Evolutionary conservation across 352 stramenopile genomes (phyloP), one percentile per base, ranked within the genome.

Genomic region (Phytopythium montanum): DNA sequence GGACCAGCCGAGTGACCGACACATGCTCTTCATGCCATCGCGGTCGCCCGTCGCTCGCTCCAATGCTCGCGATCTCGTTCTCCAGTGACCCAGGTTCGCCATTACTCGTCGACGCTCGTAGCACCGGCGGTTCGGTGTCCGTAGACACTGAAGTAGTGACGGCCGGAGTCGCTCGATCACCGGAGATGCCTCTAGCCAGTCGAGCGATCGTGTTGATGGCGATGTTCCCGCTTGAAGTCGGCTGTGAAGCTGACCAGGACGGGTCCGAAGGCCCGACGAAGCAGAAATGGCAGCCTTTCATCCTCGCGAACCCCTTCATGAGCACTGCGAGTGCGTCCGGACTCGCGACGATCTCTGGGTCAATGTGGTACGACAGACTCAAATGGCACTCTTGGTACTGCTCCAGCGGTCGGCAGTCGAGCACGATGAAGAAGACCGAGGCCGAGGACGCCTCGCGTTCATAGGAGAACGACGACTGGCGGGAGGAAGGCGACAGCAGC

Each of bases 271-370:
- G 82, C 3, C 87, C 87, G 49, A 96, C 81, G 56, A 96, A 94
- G 57, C 87, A 96, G 63, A 96, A 96, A 51, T 96, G 87, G 49
- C 84, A 94, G 1, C 87, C 85, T 76, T 96, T 95, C 85, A 96
- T 96, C 5, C 76, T 69, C 28, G 69, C 70, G 39, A 96, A 94
- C 0, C 83, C 85, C 49, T 94, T 88, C 62, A 96, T 77, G 12
- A 96, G 70, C 29, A 81, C 73, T 21, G 81, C 73, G 18, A 96
- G 62, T 10, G 75, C 84, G 50, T 95, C 85, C 5, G 87, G 84
- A 34, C 72, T 86, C 13, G 67, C 69, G 25, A 90, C 77, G 21
- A 95, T 72, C 18, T 85, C 84, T 38, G 87, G 87, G 51, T 95
- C 85, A 12, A 96, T 89, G 55, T 96, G 84, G 61, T 95, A 92